Evolutionary conservation across 1,284 basidiomycete species (phyloP).

Genomic region (Apiotrichum siamense): DNA sequence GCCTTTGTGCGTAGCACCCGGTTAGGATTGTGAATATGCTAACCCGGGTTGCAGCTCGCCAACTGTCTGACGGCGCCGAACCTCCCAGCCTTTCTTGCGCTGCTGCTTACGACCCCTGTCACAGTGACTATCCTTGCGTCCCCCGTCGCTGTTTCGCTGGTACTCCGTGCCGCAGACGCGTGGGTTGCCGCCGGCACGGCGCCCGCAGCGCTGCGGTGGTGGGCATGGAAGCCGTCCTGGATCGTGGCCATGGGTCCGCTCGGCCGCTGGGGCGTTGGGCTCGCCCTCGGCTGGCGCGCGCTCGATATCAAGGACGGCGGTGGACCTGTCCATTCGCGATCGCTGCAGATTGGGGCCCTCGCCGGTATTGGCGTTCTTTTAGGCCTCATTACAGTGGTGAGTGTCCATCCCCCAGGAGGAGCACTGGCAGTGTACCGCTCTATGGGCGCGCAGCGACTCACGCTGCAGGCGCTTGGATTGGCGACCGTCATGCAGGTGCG

Average conservation of each 20-base stretch:
- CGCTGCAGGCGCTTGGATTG: slow-evolving; percentile 26
- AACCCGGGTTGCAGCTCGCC: slow-evolving; percentile 35
- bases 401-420: slow-evolving; percentile 10
- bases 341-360: slow-evolving; percentile 23
- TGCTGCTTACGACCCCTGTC: slow-evolving; percentile 26
- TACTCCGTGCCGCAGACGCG: slow-evolving; percentile 14
- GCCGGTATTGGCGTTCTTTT: slow-evolving; percentile 24
- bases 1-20: slow-evolving; percentile 27
- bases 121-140: slow-evolving; percentile 18
- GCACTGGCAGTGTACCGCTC: neutral
- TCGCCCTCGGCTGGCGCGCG: slow-evolving; percentile 31
- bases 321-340: neutral
- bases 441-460: neutral
- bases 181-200: slow-evolving; percentile 1
- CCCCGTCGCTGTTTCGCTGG: slow-evolving; percentile 20
- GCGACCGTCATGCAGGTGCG: slow-evolving; percentile 19
- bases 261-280: slow-evolving; percentile 26
- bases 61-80: slow-evolving; percentile 41
- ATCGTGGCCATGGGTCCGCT: slow-evolving; percentile 36
- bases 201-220: slow-evolving; percentile 23
- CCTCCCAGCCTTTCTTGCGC: slow-evolving; percentile 31
- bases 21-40: neutral
- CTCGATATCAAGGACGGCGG: slow-evolving; percentile 23
- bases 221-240: slow-evolving; percentile 25
- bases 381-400: slow-evolving; percentile 25